Evolutionary conservation across 768 basidiomycete genomes (phyloP), one percentile per base, ranked within the genome.

Genomic region (Chalciporus chontae): DNA sequence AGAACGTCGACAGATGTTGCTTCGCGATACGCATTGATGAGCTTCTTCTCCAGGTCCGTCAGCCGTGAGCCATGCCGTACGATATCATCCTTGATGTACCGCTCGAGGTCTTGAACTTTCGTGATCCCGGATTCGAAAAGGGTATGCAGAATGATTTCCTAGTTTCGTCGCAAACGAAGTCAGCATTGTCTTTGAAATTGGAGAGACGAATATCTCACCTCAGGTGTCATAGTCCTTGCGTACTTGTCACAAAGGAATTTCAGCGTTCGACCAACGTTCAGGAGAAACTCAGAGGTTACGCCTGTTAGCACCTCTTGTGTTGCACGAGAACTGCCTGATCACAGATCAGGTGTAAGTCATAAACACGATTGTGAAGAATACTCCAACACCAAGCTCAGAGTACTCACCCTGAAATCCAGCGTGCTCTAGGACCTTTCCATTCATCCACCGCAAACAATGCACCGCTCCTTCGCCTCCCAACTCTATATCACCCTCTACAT

Each of bases 141-240:
- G 0, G 91, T 87, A 65, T 95, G 92, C 2, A 94, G 77, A 32
- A 95, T 84, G 29, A 96, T 94, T 83, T 95, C 92, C 92, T 95
- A 51, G n/a, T 38, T 29, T 48, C 17, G 32, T 39, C 47, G 37
- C 15, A 21, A 21, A 13, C n/a, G 51, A 36, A 47, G 38, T 49
- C 41, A 58, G 51, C 18, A 48, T 38, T 11, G 45, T 39, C 40
- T 29, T 37, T 8, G 18, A n/a, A 31, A 15, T 14, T 26, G 13
- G 39, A 19, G 15, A 31, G 47, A 47, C 31, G 8, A 19, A 27
- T 61, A 43, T 47, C 78, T 50, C 48, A 94, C 94, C 81, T 96
- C 93, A 0, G 91, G 64, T 1, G 85, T 82, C 90, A 97, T 93
- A 19, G 77, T 79, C 42, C 78, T 72, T 2, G 80, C 79, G 68